Conservation (phyloP, 768 basidiomycete species). For the Mycena indigotica region DNA sequence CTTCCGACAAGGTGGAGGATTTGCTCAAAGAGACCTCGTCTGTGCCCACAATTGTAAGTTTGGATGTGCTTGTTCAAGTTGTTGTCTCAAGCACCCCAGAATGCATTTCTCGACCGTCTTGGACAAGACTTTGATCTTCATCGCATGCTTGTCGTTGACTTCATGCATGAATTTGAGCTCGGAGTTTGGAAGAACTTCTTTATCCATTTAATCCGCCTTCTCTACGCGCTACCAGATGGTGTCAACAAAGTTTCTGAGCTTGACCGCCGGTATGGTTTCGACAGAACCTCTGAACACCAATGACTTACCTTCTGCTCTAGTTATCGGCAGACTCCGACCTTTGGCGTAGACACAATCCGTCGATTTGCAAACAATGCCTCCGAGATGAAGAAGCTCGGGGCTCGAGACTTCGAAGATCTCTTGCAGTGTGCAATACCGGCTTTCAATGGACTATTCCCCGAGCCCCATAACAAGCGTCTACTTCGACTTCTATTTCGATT, state of each 20-base stretch:
- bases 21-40: slow-evolving; percentile 27
- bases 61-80: slow-evolving; percentile 23
- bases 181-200: slow-evolving; percentile 41
- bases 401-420: slow-evolving; percentile 8
- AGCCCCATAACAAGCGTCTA: slow-evolving; percentile 25
- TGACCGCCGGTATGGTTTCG: slow-evolving; percentile 3
- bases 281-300: too few species aligned
- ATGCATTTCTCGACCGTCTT: slow-evolving; percentile 26
- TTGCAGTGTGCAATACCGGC: slow-evolving; percentile 36
- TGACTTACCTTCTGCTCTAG: too few species aligned
- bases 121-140: slow-evolving; percentile 26
- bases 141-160: slow-evolving; percentile 35
- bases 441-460: slow-evolving; percentile 34
- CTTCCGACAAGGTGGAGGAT: slow-evolving; percentile 17
- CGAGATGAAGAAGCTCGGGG: slow-evolving; percentile 12
- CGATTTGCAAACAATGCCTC: slow-evolving; percentile 13
- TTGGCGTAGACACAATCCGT: slow-evolving; percentile 20
- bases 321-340: slow-evolving; percentile 15
- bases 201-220: slow-evolving; percentile 5
- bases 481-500: slow-evolving; percentile 32
- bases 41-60: slow-evolving; percentile 32
- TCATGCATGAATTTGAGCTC: slow-evolving; percentile 42
- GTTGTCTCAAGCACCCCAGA: slow-evolving; percentile 27
- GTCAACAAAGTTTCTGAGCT: background rate
- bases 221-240: background rate